Percentiles rank a stretch among this genome's conserved stretches.
Conservation (phyloP, 2,329 filamentous ascomycete genomes). For the Dothideomycetes sp. region DNA sequence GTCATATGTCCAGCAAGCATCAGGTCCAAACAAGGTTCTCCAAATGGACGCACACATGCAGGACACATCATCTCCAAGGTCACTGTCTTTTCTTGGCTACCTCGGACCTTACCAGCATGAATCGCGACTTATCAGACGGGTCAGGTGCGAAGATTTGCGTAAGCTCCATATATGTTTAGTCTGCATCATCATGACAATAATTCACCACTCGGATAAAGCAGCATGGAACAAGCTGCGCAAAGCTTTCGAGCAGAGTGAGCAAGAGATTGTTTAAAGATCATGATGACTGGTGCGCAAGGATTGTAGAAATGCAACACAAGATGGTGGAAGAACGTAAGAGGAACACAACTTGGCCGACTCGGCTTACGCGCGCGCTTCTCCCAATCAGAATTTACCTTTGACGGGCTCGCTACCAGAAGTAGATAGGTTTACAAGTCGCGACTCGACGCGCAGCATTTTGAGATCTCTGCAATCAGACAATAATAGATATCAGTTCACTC, state of each 20-base stretch:
- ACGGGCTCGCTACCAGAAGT: constrained; percentile 1
- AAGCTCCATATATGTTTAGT: constrained; percentile 1
- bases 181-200: constrained; percentile 1
- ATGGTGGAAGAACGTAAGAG: constrained; percentile 2
- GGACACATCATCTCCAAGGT: neutral
- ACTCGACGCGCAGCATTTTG: constrained; percentile 2
- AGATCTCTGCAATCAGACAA: constrained; percentile 2
- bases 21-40: constrained; percentile 1
- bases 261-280: neutral
- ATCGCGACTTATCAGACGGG: constrained; percentile 1
- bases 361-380: constrained; percentile 2
- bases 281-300: neutral
- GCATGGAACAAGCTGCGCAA: constrained; percentile 1
- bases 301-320: constrained; percentile 2
- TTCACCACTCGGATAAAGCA: constrained; percentile 1
- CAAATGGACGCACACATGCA: constrained; percentile 1
- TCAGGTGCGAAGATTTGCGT: constrained; percentile 1
- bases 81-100: constrained; percentile 1
- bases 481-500: constrained; percentile 1
- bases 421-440: constrained; percentile 1
- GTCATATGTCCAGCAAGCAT: constrained; percentile 1
- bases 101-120: neutral
- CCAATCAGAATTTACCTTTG: neutral
- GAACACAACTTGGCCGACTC: constrained; percentile 2
- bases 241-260: constrained; percentile 1